Base-by-base conservation (phyloP, 2,329 filamentous ascomycete species). In the Apiospora phragmitis region DNA sequence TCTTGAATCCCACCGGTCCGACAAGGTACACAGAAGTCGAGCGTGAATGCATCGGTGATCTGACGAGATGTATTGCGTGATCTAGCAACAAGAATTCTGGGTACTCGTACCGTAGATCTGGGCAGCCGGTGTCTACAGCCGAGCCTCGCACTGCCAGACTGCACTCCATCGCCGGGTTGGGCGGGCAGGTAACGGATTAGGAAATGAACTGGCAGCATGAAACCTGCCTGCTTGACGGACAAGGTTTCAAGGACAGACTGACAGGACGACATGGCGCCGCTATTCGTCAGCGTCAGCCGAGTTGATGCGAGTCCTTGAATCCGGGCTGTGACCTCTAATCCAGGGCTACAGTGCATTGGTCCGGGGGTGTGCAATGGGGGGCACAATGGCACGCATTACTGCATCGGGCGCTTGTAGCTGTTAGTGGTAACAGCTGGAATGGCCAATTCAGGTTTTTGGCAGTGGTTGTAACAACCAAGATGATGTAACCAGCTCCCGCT, bases 221-320 rank as follows among this genome's bases (percentile, higher is more conserved):
- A 62, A 62, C 55, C 32, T 62, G 32, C 32, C 55, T 38, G 55
- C 55, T 62, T 38, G 55, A 38, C 55, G 21, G 29, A 21, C 55
- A 62, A 21, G 32, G 55, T 62, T 62, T 62, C 55, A 62, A 62
- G 55, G 32, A 11, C 32, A 62, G 55, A 62, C 32, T 62, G 55
- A 62, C 55, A 38, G 55, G 55, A 62, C 29, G 55, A n/a, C n/a
- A 62, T 62, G 55, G 55, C 55, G 55, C 32, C 55, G 55, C 55
- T n/a, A 62, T 62, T 62, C 55, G 55, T 62, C 55, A 62, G 55
- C 55, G 32, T 62, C 55, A 62, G 55, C 55, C 32, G 55, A 62
- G 55, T 24, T n/a, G 32, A n/a, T 35, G 55, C 8, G 29, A 11
- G 55, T 38, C 32, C 55, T 62, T 62, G 55, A 62, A 35, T 62